These are phyloP conservation scores for Parsonsia alboflavescens DNA, from an alignment of 257 asterid genomes.

Conservation along the genomic window DNA sequence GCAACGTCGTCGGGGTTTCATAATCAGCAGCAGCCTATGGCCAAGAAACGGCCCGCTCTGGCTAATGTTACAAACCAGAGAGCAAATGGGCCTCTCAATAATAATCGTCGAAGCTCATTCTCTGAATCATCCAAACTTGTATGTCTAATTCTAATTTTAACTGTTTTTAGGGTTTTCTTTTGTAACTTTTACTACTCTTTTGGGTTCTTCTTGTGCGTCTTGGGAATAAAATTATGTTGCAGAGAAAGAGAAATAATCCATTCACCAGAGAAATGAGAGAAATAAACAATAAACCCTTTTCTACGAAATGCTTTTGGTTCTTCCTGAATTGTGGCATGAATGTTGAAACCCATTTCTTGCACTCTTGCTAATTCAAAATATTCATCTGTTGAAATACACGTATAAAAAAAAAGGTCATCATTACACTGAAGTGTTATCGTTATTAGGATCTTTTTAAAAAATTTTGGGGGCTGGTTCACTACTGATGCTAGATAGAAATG, in stretches of 20 bases:
- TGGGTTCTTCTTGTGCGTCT: constrained; percentile 1
- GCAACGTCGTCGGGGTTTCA: constrained; percentile 22
- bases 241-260: not conserved
- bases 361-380: not conserved
- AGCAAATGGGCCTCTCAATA: constrained; percentile 22
- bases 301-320: not conserved
- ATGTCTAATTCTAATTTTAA: constrained; percentile 16
- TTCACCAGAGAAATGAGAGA: not conserved
- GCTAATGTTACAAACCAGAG: constrained; percentile 66
- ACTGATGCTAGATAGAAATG: no score
- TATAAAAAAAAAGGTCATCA: no score
- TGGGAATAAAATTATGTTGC: not conserved
- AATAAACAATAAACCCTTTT: no score
- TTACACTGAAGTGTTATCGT: no score
- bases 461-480: no score
- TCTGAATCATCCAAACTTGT: constrained; percentile 57
- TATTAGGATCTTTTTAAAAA: no score
- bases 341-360: not conserved
- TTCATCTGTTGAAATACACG: not conserved
- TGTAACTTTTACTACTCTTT: not conserved
- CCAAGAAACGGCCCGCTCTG: constrained; percentile 82
- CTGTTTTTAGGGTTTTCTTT: not conserved
- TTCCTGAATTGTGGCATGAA: no score
- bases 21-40: constrained; percentile 24
- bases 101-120: constrained; percentile 25